Percentiles rank a stretch among this genome's conserved stretches.
phyloP scores from a whole-genome alignment of 2,329 filamentous ascomycete genomes.

The Macrophomina tecta region DNA sequence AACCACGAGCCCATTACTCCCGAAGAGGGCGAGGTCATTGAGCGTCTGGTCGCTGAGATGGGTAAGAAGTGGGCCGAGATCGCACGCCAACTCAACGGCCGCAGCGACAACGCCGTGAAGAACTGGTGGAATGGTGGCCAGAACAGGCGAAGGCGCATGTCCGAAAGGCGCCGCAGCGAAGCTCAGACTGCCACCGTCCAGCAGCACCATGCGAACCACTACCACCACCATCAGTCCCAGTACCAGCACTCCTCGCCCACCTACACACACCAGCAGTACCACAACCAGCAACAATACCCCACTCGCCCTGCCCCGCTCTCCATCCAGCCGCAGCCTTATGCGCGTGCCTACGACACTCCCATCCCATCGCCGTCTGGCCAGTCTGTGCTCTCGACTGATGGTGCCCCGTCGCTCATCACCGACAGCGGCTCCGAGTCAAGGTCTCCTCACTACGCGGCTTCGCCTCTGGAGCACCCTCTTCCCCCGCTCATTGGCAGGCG shows the following conservation, averaged over 20 bases:
- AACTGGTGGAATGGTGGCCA: conserved; percentile 98
- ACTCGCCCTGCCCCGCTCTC: conserved; percentile 39
- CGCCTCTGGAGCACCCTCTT: conserved; percentile 52
- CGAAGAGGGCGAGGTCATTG: conserved; percentile 75
- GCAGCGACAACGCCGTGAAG: conserved; percentile 95
- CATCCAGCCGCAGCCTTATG: conserved; percentile 32
- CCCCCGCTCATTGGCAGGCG: conserved; percentile 42
- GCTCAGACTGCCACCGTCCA: conserved; percentile 31
- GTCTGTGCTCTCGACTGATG: conserved; percentile 68
- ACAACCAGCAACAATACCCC: conserved; percentile 30
- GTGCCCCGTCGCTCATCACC: conserved; percentile 72
- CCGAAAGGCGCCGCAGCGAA: conserved; percentile 36
- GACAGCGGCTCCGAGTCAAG: conserved; percentile 61
- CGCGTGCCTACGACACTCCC: conserved; percentile 57
- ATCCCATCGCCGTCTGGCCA: conserved; percentile 68
- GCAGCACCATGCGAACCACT: conserved; percentile 31
- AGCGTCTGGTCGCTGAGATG: conserved; percentile 75
- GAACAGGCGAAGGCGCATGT: conserved; percentile 70
- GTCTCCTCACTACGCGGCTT: conserved; percentile 53
- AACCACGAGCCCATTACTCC: conserved; percentile 79
- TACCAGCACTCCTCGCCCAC: conserved; percentile 19
- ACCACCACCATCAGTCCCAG: conserved; percentile 33
- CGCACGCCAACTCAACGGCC: conserved; percentile 77
- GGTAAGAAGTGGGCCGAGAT: conserved; percentile 95
- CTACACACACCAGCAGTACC: conserved; percentile 29